These are phyloP conservation scores for Wallacemonas collosoma DNA, from an alignment of 208 protist genomes.

Conservation along the genomic window DNA sequence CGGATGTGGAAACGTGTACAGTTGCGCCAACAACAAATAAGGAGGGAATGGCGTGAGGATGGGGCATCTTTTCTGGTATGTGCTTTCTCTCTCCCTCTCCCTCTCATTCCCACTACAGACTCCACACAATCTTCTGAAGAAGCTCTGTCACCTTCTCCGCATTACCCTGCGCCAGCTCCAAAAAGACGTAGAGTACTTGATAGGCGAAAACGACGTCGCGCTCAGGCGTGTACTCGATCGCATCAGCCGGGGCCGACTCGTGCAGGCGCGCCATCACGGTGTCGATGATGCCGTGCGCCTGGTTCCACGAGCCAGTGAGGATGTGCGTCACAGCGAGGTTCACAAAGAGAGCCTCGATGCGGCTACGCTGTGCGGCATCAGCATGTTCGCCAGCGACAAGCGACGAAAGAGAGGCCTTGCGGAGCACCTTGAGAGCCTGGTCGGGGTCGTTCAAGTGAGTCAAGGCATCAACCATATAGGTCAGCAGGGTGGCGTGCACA, in stretches of 20 bases:
- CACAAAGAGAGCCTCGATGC: conserved; percentile 83
- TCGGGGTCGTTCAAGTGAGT: conserved; percentile 84
- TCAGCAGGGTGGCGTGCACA: conserved; percentile 76
- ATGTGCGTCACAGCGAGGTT: conserved; percentile 85
- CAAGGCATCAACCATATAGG: conserved; percentile 82
- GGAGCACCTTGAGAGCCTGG: conserved; percentile 69
- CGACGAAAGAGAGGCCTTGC: conserved; percentile 62
- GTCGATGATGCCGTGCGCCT: conserved; percentile 80
- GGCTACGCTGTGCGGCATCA: conserved; percentile 70
- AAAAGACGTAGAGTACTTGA: conserved; percentile 77
- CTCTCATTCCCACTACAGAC: conserved; percentile 23
- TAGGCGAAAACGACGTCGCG: conserved; percentile 71
- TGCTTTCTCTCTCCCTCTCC: too few species aligned
- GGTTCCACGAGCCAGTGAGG: conserved; percentile 79
- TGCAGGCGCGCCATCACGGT: conserved; percentile 81
- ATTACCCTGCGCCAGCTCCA: conserved; percentile 87
- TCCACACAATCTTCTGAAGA: conserved; percentile 74
- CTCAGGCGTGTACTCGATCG: conserved; percentile 61
- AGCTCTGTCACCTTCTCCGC: conserved; percentile 75
- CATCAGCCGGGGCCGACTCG: conserved; percentile 42
- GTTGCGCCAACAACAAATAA: too few species aligned
- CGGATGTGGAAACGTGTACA: too few species aligned
- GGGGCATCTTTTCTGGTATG: too few species aligned
- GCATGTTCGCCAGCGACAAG: conserved; percentile 47
- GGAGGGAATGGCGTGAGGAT: too few species aligned